Percentiles rank a stretch among this genome's conserved stretches.
These are phyloP conservation scores for Taxillus chinensis DNA, from an alignment of 164 flowering plant genomes.

Conservation along the genomic window DNA sequence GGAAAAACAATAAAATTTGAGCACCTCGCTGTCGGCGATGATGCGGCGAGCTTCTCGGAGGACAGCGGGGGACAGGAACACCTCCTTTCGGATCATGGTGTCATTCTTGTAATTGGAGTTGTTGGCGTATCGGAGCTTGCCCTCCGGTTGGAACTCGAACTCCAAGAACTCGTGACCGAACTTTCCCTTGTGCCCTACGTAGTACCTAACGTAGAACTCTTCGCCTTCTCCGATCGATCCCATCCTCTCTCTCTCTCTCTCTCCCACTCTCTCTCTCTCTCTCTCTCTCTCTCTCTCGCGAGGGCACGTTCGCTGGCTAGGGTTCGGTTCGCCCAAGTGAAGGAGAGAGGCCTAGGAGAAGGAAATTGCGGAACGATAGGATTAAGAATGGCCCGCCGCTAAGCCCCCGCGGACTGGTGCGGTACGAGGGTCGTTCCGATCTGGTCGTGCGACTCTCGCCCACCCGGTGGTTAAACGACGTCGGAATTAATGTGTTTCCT, in stretches of 20 bases:
- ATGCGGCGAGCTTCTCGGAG: slow-evolving; percentile 83
- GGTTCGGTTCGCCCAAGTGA: too few species aligned
- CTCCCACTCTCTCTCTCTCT: not conserved
- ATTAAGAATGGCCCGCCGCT: too few species aligned
- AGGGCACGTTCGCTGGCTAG: too few species aligned
- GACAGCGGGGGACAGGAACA: slow-evolving; percentile 80
- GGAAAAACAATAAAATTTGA: not conserved
- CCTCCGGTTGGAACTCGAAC: slow-evolving; percentile 89
- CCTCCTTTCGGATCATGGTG: slow-evolving; percentile 92
- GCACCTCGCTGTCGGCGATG: slow-evolving; percentile 81
- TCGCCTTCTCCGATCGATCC: slow-evolving; percentile 15
- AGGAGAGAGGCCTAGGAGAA: too few species aligned
- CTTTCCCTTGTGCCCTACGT: slow-evolving; percentile 92
- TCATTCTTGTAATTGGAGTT: slow-evolving; percentile 98
- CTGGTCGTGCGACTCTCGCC: too few species aligned
- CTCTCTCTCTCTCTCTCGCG: not conserved
- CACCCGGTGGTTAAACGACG: too few species aligned
- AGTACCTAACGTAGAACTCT: slow-evolving; percentile 73
- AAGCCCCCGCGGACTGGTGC: too few species aligned
- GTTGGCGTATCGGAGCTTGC: slow-evolving; percentile 91
- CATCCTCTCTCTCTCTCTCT: slow-evolving; percentile 7
- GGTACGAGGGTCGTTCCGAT: too few species aligned
- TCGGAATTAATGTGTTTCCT: too few species aligned
- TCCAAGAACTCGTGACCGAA: slow-evolving; percentile 94
- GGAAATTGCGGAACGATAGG: too few species aligned